A percentile compares a stretch with the other conserved stretches of the same genome.
These are phyloP conservation scores for Jamesozyma rosinii DNA, from an alignment of 805 yeast genomes.

Conservation along the genomic window DNA sequence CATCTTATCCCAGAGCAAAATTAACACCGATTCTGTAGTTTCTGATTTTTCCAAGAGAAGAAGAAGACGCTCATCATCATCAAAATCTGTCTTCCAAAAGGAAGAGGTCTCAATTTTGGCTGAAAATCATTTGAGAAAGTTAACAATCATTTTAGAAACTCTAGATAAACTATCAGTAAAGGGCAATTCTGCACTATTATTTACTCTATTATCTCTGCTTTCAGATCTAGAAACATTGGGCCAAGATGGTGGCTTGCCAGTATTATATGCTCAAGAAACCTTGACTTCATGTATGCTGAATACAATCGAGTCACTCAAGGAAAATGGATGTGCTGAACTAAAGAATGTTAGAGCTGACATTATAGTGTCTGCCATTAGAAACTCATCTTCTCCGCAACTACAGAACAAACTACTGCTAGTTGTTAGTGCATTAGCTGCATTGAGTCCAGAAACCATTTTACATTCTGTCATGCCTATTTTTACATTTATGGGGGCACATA, in stretches of 20 bases:
- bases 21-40: conserved; percentile 36
- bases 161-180: conserved; percentile 42
- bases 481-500: conserved; percentile 98
- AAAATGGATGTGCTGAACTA: conserved; percentile 40
- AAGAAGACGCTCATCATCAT: conserved; percentile 70
- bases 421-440: conserved; percentile 74
- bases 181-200: conserved; percentile 38
- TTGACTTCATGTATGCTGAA: conserved; percentile 77
- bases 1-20: conserved; percentile 50
- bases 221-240: conserved; percentile 79
- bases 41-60: conserved; percentile 62
- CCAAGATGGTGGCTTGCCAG: conserved; percentile 84
- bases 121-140: conserved; percentile 62
- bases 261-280: conserved; percentile 82
- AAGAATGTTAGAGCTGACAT: conserved; percentile 77
- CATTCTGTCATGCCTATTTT: conserved; percentile 99
- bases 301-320: conserved; percentile 49
- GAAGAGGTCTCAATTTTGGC: conserved; percentile 70
- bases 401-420: conserved; percentile 82
- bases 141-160: conserved; percentile 72
- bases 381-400: conserved; percentile 86
- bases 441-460: conserved; percentile 83
- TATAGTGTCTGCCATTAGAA: conserved; percentile 80
- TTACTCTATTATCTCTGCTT: conserved; percentile 49
- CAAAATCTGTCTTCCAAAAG: conserved; percentile 60